Percentiles rank a stretch among this genome's conserved stretches.
These are phyloP conservation scores for Lepidium didymum DNA, from an alignment of 345 rosid genomes.

Conservation along the genomic window DNA sequence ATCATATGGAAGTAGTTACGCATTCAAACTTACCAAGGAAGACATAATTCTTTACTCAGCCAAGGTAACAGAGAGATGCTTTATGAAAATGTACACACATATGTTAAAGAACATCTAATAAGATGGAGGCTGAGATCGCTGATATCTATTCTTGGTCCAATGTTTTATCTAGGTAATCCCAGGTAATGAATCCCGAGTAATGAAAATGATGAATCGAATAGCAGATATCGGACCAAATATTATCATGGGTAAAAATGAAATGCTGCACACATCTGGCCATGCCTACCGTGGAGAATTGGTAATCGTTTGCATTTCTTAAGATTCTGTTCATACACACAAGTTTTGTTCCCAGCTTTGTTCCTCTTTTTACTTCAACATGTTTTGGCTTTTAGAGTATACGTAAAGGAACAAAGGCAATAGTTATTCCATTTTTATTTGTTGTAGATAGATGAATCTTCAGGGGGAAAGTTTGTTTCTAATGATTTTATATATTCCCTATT, in stretches of 20 bases:
- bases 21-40: conserved; percentile 79
- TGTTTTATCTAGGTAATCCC: conserved; percentile 72
- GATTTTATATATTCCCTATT: not conserved
- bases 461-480: not conserved
- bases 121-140: not conserved
- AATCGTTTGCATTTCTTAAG: conserved; percentile 11
- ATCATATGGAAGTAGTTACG: conserved; percentile 83
- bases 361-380: not conserved
- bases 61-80: conserved; percentile 43
- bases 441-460: not conserved
- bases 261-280: conserved; percentile 96
- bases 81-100: not conserved
- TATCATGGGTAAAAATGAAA: conserved; percentile 80
- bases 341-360: not conserved
- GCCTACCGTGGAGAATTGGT: conserved; percentile 97
- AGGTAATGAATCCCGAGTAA: conserved; percentile 94
- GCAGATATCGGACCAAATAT: conserved; percentile 86
- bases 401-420: not conserved
- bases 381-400: not conserved
- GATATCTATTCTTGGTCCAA: not conserved
- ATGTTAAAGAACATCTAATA: not conserved
- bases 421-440: not conserved
- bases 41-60: conserved; percentile 90
- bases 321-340: not conserved
- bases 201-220: conserved; percentile 96